Percentiles rank a stretch among this genome's conserved stretches.
Evolutionary conservation across 2,329 filamentous ascomycete genomes (phyloP).

Genomic region (Exserohilum turcica): DNA sequence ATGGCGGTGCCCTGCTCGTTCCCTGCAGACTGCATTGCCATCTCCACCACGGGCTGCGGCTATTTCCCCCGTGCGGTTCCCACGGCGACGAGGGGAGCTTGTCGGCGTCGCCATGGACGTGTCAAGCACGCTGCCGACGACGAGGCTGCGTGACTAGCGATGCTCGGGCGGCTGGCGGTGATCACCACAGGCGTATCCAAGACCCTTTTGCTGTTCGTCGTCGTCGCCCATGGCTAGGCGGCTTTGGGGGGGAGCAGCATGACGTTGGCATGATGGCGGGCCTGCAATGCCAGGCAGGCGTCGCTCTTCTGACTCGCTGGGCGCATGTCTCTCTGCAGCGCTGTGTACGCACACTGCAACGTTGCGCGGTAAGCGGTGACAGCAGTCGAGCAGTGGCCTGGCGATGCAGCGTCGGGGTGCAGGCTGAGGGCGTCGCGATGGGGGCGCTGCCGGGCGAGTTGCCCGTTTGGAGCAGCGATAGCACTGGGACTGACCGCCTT

Average conservation of each 20-base stretch:
- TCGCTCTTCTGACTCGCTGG: not conserved
- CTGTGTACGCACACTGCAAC: not conserved
- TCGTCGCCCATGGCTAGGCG: not conserved
- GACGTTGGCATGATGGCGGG: not conserved
- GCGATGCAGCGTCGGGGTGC: not conserved
- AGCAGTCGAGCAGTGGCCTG: not conserved
- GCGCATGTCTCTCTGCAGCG: not conserved
- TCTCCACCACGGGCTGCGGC: not conserved
- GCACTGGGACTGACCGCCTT: conserved; percentile 8
- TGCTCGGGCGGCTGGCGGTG: not conserved
- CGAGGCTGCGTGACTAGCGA: no score
- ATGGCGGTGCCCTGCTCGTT: not conserved
- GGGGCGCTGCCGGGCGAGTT: conserved; percentile 6
- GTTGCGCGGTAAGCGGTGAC: conserved; percentile 9
- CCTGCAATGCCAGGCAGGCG: not conserved
- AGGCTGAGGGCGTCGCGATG: not conserved
- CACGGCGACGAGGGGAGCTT: not conserved
- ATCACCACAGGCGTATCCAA: not conserved
- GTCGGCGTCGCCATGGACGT: no score
- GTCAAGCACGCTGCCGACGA: no score
- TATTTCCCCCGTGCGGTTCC: not conserved
- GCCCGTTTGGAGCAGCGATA: conserved; percentile 11
- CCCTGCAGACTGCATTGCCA: not conserved
- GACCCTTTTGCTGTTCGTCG: conserved; percentile 6
- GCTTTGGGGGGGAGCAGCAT: not conserved